Evolutionary conservation across 495 filamentous ascomycete genomes (phyloP), one percentile per base, ranked within the genome.

Genomic region (Cladorrhinum samala): DNA sequence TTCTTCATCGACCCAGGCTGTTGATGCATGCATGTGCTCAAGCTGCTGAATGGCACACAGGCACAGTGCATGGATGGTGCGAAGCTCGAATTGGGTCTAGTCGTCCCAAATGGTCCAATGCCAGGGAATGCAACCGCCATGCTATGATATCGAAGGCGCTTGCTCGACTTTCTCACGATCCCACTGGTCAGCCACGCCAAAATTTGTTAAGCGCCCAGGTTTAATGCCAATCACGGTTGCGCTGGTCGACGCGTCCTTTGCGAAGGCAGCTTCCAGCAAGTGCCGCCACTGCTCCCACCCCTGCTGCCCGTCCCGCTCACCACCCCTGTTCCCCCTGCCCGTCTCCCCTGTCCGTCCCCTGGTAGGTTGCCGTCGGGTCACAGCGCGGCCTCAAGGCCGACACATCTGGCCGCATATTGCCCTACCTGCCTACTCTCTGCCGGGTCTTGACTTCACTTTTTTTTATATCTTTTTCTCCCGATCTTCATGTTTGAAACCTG

Each of bases 381-480:
- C 55, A 49, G 47, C 43, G 48, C 52, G 62, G 63, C 60, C 65
- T 64, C 56, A 61, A 41, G 17, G 39, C 13, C 39, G 13, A n/a
- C 5, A 53, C 52, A 64, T 62, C 56, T 59, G 67, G 67, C 67
- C 64, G 67, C 67, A 70, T 68, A 65, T 65, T 64, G 61, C 57
- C 57, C 63, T 51, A 61, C 59, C 63, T 58, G 56, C 47, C 50
- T 44, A 48, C 52, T 53, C 55, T 56, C 55, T 18, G n/a, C n/a
- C n/a, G n/a, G n/a, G n/a, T 18, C 16, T 41, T 18, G 39, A 41
- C 13, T 14, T 18, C 43, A 13, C 30, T 24, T 46, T 49, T 25
- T 49, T 43, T 19, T 17, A 50, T 41, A n/a, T 44, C 41, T 47
- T 36, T 41, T 44, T 45, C 40, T 49, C 30, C 48, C 42, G 14